phyloP scores from a whole-genome alignment of 2,329 filamentous ascomycete genomes.

The Fusarium sp. region DNA sequence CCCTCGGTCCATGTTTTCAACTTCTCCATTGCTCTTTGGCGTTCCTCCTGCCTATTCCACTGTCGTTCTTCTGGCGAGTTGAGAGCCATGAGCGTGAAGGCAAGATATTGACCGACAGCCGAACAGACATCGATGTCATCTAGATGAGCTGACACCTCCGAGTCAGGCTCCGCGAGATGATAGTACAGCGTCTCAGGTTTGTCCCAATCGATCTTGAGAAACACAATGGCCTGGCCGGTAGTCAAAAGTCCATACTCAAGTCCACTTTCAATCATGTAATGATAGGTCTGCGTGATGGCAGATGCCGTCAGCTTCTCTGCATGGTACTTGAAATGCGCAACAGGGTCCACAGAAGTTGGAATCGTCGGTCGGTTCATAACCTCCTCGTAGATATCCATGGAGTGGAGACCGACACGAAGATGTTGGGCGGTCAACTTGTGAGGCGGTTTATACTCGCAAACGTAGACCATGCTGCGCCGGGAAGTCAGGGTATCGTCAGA shows the following conservation, averaged over 20 bases:
- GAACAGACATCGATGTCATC: neutral
- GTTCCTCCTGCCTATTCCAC: no score
- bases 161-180: conserved; percentile 10
- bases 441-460: conserved; percentile 61
- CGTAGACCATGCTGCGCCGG: neutral
- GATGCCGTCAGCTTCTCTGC: conserved; percentile 55
- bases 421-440: conserved; percentile 58
- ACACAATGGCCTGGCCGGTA: conserved; percentile 5
- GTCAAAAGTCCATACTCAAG: conserved; percentile 57
- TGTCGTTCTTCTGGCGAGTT: no score
- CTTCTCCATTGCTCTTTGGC: no score
- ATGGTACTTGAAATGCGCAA: conserved; percentile 50
- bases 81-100: no score
- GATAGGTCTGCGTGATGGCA: conserved; percentile 60
- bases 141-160: conserved; percentile 3
- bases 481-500: no score
- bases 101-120: no score
- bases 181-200: conserved; percentile 9
- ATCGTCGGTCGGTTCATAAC: conserved; percentile 46
- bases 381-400: conserved; percentile 56
- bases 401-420: conserved; percentile 56
- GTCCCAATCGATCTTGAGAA: conserved; percentile 17
- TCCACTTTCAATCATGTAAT: conserved; percentile 62
- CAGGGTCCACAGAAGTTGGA: conserved; percentile 41
- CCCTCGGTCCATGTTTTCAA: no score